phyloP scores from a whole-genome alignment of 257 asterid species.

The Gentiana straminea region DNA sequence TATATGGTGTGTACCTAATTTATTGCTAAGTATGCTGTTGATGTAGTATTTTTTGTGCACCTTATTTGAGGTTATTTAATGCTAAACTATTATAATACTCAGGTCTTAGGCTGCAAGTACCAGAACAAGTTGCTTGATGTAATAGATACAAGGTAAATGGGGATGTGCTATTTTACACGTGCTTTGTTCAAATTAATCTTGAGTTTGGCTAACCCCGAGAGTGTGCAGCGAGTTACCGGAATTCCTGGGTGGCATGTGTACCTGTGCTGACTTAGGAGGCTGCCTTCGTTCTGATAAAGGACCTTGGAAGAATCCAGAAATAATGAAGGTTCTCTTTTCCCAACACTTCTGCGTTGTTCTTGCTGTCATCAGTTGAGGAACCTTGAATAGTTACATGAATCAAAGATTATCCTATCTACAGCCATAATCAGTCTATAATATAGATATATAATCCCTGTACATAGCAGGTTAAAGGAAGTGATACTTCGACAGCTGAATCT shows the following conservation, averaged over 20 bases:
- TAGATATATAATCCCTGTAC: too few relatives aligned
- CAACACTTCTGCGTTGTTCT: not conserved
- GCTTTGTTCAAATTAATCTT: not conserved
- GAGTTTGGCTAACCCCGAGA: not conserved
- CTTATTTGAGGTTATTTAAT: not conserved
- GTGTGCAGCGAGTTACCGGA: conserved; percentile 83
- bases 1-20: too few relatives aligned
- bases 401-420: too few relatives aligned
- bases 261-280: conserved; percentile 78
- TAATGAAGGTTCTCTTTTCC: conserved; percentile 51
- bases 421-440: too few relatives aligned
- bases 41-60: too few relatives aligned
- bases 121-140: conserved; percentile 78
- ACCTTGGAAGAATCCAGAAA: conserved; percentile 91
- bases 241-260: conserved; percentile 83
- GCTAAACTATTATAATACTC: conserved; percentile 1
- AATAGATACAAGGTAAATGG: conserved; percentile 65
- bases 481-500: conserved; percentile 71
- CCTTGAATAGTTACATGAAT: too few relatives aligned
- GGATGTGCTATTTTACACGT: not conserved
- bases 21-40: too few relatives aligned
- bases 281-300: conserved; percentile 96
- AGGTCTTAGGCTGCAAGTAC: conserved; percentile 90
- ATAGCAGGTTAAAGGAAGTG: conserved; percentile 49
- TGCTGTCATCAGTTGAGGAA: not conserved